Conservation (phyloP, 192 early-diverging fungal genomes). For the Podila clonocystis region DNA sequence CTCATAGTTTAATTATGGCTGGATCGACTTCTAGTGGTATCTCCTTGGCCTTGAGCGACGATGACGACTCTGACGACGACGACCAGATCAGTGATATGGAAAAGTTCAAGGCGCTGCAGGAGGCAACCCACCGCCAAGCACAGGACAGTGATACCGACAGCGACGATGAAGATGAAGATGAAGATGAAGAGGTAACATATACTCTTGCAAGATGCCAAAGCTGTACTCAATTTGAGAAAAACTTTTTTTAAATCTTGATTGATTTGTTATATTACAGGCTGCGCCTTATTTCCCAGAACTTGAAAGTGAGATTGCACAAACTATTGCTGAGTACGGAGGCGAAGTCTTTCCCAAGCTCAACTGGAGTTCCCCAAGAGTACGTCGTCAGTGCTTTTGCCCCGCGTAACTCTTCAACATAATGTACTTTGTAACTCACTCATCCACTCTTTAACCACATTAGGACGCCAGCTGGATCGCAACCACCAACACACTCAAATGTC, state of each 20-base stretch:
- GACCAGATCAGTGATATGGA: constrained; percentile 29
- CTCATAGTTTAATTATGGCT: background rate
- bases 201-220: background rate
- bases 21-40: constrained; percentile 17
- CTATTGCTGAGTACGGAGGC: constrained; percentile 79
- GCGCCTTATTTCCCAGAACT: constrained; percentile 72
- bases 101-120: constrained; percentile 16
- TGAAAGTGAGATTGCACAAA: constrained; percentile 66
- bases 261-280: background rate
- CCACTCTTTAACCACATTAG: constrained; percentile 8
- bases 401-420: background rate
- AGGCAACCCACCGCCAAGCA: constrained; percentile 10
- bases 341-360: constrained; percentile 93
- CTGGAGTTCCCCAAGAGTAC: constrained; percentile 88
- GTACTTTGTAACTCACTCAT: background rate
- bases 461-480: constrained; percentile 94
- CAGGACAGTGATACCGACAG: constrained; percentile 4
- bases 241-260: background rate
- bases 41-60: constrained; percentile 31
- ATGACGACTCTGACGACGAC: constrained; percentile 16
- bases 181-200: constrained; percentile 38
- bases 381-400: constrained; percentile 13
- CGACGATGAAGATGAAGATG: constrained; percentile 58
- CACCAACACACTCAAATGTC: constrained; percentile 84
- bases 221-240: too few relatives aligned